These are phyloP conservation scores for Schwanniomyces polymorphus DNA, from an alignment of 805 yeast genomes.

Conservation along the genomic window DNA sequence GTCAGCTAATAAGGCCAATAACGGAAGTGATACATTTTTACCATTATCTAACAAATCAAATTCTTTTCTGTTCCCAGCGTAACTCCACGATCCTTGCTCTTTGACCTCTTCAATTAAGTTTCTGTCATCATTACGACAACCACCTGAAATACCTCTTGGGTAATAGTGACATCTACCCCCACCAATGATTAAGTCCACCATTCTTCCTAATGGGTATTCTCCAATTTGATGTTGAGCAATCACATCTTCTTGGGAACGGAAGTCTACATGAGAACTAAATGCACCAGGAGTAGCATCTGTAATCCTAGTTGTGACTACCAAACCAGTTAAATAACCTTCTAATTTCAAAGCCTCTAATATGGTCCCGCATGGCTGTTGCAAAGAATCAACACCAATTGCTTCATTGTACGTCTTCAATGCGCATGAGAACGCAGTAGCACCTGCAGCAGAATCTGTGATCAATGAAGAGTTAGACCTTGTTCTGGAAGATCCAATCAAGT, in stretches of 20 bases:
- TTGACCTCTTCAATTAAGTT: constrained; percentile 68
- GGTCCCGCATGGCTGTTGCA: constrained; percentile 79
- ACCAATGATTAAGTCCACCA: constrained; percentile 83
- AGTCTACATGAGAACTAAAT: constrained; percentile 76
- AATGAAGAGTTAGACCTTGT: constrained; percentile 76
- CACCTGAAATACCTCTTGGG: constrained; percentile 50
- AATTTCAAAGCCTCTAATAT: constrained; percentile 83
- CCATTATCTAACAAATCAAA: constrained; percentile 61
- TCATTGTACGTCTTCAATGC: constrained; percentile 83
- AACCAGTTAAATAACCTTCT: constrained; percentile 78
- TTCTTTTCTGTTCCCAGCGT: constrained; percentile 56
- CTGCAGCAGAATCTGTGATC: constrained; percentile 95
- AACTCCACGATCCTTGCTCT: constrained; percentile 56
- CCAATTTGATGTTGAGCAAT: constrained; percentile 90
- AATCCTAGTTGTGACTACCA: constrained; percentile 88
- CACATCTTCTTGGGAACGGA: constrained; percentile 74
- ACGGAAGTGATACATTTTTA: constrained; percentile 66
- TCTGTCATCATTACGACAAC: constrained; percentile 70
- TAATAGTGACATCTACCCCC: constrained; percentile 89
- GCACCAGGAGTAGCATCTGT: constrained; percentile 97
- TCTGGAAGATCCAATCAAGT: constrained; percentile 79
- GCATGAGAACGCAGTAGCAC: constrained; percentile 92
- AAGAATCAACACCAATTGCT: constrained; percentile 82
- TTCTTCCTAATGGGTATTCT: constrained; percentile 71
- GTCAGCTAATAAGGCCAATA: constrained; percentile 73